phyloP scores from a whole-genome alignment of 805 yeast species.

The Pichia gijzeniarum region DNA sequence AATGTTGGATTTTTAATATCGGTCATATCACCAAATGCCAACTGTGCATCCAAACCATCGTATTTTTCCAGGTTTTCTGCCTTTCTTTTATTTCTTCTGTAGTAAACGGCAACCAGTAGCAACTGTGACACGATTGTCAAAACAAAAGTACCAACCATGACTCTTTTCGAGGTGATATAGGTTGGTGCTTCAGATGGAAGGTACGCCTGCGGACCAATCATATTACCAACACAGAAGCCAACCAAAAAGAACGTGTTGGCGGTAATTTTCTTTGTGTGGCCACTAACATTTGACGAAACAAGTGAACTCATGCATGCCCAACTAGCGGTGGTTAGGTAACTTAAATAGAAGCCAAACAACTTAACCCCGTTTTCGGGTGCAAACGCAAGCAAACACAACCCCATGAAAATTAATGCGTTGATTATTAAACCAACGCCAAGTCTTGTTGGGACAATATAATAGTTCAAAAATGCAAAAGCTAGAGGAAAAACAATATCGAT shows the following conservation, averaged over 20 bases:
- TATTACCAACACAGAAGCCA: constrained; percentile 41
- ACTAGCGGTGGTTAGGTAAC: constrained; percentile 21
- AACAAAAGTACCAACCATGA: constrained; percentile 34
- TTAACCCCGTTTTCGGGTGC: constrained; percentile 21
- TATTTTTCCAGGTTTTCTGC: constrained; percentile 14
- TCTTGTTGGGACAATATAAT: constrained; percentile 10
- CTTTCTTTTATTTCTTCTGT: constrained; percentile 25
- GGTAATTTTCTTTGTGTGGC: constrained; percentile 50
- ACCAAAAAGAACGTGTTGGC: constrained; percentile 40
- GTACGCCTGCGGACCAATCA: constrained; percentile 52
- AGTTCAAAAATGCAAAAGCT: constrained; percentile 4
- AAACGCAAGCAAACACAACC: constrained; percentile 30
- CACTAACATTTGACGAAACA: constrained; percentile 45
- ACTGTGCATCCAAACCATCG: no score
- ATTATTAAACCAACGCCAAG: constrained; percentile 21
- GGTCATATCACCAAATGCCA: constrained; percentile 23
- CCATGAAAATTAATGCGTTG: constrained; percentile 21
- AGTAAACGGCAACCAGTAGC: constrained; percentile 31
- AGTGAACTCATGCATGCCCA: constrained; percentile 27
- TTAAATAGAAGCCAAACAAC: constrained; percentile 21
- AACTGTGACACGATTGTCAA: constrained; percentile 37
- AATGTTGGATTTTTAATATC: constrained; percentile 1
- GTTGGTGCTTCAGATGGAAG: constrained; percentile 38
- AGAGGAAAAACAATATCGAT: constrained; percentile 16
- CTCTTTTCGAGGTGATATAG: constrained; percentile 37